These are phyloP conservation scores for Arachnopeziza araneosa DNA, from an alignment of 2,329 filamentous ascomycete species.

Conservation along the genomic window DNA sequence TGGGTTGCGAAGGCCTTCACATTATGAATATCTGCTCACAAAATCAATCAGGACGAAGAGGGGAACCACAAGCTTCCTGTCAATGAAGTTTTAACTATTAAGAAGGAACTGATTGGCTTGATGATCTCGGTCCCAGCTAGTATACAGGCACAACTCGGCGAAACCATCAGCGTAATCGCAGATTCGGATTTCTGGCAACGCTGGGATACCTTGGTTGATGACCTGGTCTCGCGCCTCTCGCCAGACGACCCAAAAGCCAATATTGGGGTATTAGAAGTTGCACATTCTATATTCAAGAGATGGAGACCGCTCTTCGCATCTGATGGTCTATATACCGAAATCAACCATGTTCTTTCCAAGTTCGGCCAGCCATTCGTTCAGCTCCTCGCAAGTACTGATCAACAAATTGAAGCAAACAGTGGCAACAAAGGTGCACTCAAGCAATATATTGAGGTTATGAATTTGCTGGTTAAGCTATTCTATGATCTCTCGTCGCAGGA, in stretches of 20 bases:
- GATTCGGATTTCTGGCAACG: conserved; percentile 95
- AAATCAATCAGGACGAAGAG: conserved; percentile 67
- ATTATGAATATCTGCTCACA: conserved; percentile 10
- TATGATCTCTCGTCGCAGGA: conserved; percentile 98
- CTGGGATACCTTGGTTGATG: conserved; percentile 94
- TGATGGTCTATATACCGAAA: conserved; percentile 87
- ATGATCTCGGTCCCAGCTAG: conserved; percentile 89
- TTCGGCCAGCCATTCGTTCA: conserved; percentile 81
- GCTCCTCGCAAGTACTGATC: conserved; percentile 71
- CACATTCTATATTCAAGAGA: conserved; percentile 94
- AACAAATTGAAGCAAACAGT: conserved; percentile 67
- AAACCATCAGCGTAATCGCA: conserved; percentile 94
- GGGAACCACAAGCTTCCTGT: conserved; percentile 83
- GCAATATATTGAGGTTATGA: conserved; percentile 77
- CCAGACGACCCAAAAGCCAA: conserved; percentile 78
- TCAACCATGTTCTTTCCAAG: conserved; percentile 86
- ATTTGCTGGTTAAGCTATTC: conserved; percentile 84
- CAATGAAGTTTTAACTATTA: conserved; percentile 84
- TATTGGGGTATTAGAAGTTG: conserved; percentile 91
- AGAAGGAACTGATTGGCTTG: conserved; percentile 87
- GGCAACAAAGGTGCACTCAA: conserved; percentile 69
- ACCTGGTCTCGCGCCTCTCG: conserved; percentile 83
- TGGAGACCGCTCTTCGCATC: conserved; percentile 94
- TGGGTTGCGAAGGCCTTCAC: conserved; percentile 36
- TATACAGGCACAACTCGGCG: conserved; percentile 89